phyloP scores from a whole-genome alignment of 176 grass and related monocot species.

The Saccharum spontaneum region DNA sequence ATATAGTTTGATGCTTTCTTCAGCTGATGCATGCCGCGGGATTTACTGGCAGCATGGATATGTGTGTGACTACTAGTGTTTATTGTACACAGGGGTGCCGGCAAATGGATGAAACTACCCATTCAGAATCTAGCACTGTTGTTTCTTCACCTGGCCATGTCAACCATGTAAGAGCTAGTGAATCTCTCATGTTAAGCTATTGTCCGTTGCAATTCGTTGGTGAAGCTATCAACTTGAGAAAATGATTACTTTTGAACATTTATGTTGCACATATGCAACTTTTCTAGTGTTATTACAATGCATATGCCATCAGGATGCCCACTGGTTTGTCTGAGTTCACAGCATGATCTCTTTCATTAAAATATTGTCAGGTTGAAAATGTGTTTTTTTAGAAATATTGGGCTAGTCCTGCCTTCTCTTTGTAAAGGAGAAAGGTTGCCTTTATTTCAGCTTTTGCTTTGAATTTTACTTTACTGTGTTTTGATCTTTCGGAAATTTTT shows the following conservation, averaged over 20 bases:
- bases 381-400: background rate
- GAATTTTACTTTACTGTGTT: background rate
- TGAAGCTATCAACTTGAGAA: background rate
- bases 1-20: background rate
- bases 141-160: background rate
- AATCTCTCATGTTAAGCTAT: no score
- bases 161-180: slow-evolving; percentile 1
- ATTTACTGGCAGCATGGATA: background rate
- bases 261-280: background rate
- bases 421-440: background rate
- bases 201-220: background rate
- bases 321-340: background rate
- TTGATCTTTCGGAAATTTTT: background rate
- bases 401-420: background rate
- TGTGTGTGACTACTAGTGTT: background rate
- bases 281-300: background rate
- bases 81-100: background rate
- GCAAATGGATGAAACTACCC: background rate
- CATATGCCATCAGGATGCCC: background rate
- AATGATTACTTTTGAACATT: background rate
- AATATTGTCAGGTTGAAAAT: slow-evolving; percentile 12
- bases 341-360: background rate
- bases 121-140: background rate
- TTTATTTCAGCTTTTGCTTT: slow-evolving; percentile 18
- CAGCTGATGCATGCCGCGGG: background rate